Evolutionary conservation across 352 stramenopile genomes (phyloP), one percentile per base, ranked within the genome.

Genomic region (Phytophthora kernoviae): DNA sequence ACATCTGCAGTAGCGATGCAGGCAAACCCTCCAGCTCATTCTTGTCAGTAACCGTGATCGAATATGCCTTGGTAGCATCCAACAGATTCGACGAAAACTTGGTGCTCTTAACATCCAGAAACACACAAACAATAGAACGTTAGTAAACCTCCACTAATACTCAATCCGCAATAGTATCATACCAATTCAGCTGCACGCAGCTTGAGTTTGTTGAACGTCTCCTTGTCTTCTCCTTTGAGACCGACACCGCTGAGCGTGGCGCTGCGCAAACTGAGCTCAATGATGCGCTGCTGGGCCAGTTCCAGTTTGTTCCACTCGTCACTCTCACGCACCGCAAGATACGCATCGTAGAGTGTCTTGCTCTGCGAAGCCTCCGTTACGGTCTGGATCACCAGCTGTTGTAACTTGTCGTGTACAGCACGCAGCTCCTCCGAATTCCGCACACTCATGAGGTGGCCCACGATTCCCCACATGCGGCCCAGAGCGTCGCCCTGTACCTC

Each of bases 41-140:
- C 30, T 88, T 80, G 59, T 98, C 83, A 0, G 84, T 91, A 10
- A 99, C 72, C 14, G 81, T 80, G 17, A 99, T 72, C 30, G 86
- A 86, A 66, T 96, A 99, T 12, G 82, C 82, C 74, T 99, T 99
- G 21, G 96, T 99, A 1, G 93, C 90, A 69, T 99, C 97, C 33
- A 99, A 81, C 32, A 99, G 77, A 73, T 99, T 99, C 63, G 98
- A 98, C 34, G 81, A 91, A 54, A 99, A 99, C 45, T 95, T 96
- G 33, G 91, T 98, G 30, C 81, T 96, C 85, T 94, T 3, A 39
- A 11, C 46, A 9, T 64, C 36, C 62, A 26, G 6, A 41, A 5
- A 18, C 34, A 49, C 14, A 52, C 26, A 58, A 54, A 14, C 37
- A 37, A 32, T 1, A 37, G 39, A 65, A 46, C n/a, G 42, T 8